These are phyloP conservation scores for Lactarius vividus DNA, from an alignment of 768 basidiomycete genomes.

Conservation along the genomic window DNA sequence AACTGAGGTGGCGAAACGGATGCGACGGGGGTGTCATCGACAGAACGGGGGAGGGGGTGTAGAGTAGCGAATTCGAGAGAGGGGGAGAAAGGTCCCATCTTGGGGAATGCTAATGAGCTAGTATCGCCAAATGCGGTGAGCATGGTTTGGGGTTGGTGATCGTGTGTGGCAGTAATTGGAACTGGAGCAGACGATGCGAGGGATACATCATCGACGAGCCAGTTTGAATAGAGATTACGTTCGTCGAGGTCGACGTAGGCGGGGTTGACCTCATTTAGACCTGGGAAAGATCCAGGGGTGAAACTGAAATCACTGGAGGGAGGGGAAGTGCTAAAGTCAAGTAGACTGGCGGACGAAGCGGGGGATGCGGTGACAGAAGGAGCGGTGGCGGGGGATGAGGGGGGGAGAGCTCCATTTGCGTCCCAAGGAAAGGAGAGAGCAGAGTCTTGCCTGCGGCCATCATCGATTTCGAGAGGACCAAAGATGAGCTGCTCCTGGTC, in stretches of 20 bases:
- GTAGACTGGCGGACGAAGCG: slow-evolving; percentile 41
- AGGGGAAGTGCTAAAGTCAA: slow-evolving; percentile 43
- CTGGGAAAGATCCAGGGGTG: slow-evolving; percentile 34
- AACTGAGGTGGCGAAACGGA: slow-evolving; percentile 65
- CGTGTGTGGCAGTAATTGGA: slow-evolving; percentile 57
- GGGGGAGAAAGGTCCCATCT: slow-evolving; percentile 56
- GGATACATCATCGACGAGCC: slow-evolving; percentile 60
- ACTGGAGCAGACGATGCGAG: slow-evolving; percentile 45
- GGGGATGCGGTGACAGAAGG: slow-evolving; percentile 40
- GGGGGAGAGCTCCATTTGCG: slow-evolving; percentile 40
- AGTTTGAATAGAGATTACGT: slow-evolving; percentile 46
- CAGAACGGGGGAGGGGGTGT: slow-evolving; percentile 56
- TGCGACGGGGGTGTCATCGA: slow-evolving; percentile 31
- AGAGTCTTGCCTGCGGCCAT: slow-evolving; percentile 34
- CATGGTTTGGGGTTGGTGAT: slow-evolving; percentile 44
- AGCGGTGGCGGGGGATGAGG: slow-evolving; percentile 39
- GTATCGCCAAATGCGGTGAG: slow-evolving; percentile 48
- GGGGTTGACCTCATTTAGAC: slow-evolving; percentile 36
- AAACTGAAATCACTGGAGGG: slow-evolving; percentile 39
- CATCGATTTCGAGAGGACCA: slow-evolving; percentile 55
- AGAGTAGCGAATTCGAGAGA: slow-evolving; percentile 53
- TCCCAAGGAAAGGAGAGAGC: slow-evolving; percentile 37
- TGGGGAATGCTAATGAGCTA: slow-evolving; percentile 38
- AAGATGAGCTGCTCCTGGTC: slow-evolving; percentile 57
- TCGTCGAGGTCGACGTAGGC: slow-evolving; percentile 42